Base-by-base conservation (phyloP, 169 alveolate genomes). In the Plasmodium cynomolgi region DNA sequence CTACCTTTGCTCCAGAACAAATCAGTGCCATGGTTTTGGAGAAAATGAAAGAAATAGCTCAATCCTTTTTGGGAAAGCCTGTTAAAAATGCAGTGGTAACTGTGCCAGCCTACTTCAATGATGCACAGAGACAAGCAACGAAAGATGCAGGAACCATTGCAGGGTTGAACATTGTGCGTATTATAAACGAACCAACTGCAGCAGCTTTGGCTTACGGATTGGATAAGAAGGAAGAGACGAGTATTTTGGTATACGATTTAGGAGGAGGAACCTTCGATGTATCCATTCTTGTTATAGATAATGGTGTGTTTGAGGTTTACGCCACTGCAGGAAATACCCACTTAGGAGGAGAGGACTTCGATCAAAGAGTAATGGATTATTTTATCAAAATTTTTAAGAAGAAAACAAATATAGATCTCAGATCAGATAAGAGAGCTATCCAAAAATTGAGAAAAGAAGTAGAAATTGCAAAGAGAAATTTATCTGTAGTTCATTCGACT, bases 231-330 rank as follows among this genome's bases (percentile, higher is more conserved):
- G 97, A 95, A 73, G 99, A 98, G 95, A 98, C 98, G 92, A 98
- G 98, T 95, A 98, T 99, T 84, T 97, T 99, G 83, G 99, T 99
- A 81, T 99, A 99, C 96, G 99, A 99, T 97, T 97, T 99, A 81
- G 99, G 99, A 75, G 99, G 99, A 94, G 99, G 99, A 84, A 99
- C 99, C 82, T 99, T 99, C 96, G 99, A 99, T 98, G 99, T 99
- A 41, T 98, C 99, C 20, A 97, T 99, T 29, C 97, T 99, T 34
- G 98, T 99, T 85, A 98, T 99, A 90, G 99, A 99, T 96, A 98
- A 98, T 93, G 99, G 99, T 86, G 99, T 98, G 37, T 98, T 98
- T 93, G 99, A 99, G 94, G 99, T 99, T 85, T 97, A 98, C 79
- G 99, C 99, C 31, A 99, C 99, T 15, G 96, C 98, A 75, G 99